Conservation (phyloP, 1,284 basidiomycete genomes). For the Ganoderma sp. region DNA sequence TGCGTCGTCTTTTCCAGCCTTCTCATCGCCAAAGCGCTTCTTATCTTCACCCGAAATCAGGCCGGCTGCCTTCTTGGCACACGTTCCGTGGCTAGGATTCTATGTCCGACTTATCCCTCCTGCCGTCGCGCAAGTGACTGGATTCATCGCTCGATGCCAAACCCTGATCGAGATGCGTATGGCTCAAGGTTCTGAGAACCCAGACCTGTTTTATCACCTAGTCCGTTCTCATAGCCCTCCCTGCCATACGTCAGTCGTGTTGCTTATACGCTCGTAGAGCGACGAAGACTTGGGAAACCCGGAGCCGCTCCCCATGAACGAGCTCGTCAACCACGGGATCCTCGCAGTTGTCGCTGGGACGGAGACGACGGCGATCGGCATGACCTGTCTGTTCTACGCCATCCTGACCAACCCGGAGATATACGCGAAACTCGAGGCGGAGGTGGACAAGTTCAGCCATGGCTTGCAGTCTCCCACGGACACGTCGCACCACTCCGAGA, state of each 20-base stretch:
- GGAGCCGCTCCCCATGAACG: not conserved
- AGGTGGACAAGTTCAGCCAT: not conserved
- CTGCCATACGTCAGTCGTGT: too few relatives aligned
- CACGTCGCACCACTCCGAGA: not conserved
- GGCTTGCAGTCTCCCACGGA: not conserved
- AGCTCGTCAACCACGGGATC: constrained; percentile 3
- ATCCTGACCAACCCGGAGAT: not conserved
- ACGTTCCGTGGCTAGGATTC: constrained; percentile 3
- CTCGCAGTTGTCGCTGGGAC: not conserved
- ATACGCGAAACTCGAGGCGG: not conserved
- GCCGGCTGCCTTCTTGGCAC: not conserved
- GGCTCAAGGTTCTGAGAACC: not conserved
- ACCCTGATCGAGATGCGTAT: constrained; percentile 1
- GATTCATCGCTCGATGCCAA: not conserved
- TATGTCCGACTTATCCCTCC: not conserved
- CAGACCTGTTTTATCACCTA: not conserved
- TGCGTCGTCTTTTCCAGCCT: not conserved
- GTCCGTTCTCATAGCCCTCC: not conserved
- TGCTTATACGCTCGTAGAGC: not conserved
- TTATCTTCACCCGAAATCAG: not conserved
- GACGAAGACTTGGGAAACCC: not conserved
- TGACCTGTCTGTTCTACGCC: not conserved
- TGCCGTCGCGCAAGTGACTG: not conserved
- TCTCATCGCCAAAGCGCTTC: not conserved
- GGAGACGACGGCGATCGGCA: not conserved